Evolutionary conservation across 2,329 filamentous ascomycete species (phyloP).

Genomic region (Alternaria viburni): DNA sequence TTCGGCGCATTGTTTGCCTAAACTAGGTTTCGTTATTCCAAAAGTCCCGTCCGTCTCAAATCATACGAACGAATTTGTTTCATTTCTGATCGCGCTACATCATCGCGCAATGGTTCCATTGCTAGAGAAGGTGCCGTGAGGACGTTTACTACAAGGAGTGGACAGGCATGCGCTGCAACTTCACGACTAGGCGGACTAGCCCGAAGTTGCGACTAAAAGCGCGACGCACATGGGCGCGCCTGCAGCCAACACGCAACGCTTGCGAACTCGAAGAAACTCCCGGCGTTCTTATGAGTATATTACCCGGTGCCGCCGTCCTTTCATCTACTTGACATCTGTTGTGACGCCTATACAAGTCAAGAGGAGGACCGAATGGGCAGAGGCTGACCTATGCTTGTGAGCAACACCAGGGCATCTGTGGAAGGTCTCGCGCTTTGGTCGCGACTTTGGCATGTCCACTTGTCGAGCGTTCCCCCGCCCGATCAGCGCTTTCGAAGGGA

Average conservation of each 20-base stretch:
- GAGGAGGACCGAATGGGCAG: conserved; percentile 1
- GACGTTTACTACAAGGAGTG: neutral
- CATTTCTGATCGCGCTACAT: neutral
- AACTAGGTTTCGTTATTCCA: neutral
- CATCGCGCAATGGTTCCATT: neutral
- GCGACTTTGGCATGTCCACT: neutral
- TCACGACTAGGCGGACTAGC: neutral
- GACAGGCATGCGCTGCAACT: conserved; percentile 3
- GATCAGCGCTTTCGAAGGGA: neutral
- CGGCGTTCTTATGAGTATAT: neutral
- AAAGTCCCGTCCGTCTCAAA: neutral
- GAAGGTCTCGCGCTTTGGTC: neutral
- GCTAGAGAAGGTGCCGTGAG: neutral
- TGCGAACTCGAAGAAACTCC: neutral
- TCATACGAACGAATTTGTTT: neutral
- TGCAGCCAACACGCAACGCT: neutral
- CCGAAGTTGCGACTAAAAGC: neutral
- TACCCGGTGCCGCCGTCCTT: neutral
- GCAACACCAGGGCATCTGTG: neutral
- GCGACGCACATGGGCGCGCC: neutral
- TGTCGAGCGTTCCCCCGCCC: neutral
- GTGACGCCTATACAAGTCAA: neutral
- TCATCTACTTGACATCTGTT: neutral
- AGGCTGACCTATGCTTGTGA: neutral
- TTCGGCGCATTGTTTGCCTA: neutral